Evolutionary conservation across 2,329 filamentous ascomycete species (phyloP).

Genomic region (Pseudodiploospora longispora): DNA sequence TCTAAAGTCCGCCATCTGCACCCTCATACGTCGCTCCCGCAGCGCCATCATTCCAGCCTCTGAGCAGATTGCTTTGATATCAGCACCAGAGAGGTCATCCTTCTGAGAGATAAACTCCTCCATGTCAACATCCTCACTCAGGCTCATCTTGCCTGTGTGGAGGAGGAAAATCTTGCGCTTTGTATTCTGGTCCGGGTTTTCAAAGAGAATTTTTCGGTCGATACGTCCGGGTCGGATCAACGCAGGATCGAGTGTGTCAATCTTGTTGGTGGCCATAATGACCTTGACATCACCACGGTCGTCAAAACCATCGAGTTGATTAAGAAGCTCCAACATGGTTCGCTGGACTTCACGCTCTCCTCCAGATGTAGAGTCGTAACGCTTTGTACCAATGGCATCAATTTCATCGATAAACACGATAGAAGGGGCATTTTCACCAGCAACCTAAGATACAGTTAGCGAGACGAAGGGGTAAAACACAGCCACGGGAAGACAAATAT

Average conservation of each 20-base stretch:
- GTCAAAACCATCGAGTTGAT: conserved; percentile 97
- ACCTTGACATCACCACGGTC: conserved; percentile 99
- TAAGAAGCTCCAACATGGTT: conserved; percentile 96
- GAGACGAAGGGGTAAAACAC: neutral
- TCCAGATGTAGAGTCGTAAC: conserved; percentile 94
- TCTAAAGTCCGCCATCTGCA: conserved; percentile 98
- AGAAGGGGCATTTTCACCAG: conserved; percentile 89
- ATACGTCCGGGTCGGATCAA: conserved; percentile 96
- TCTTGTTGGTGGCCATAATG: conserved; percentile 99
- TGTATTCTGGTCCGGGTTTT: conserved; percentile 71
- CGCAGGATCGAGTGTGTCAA: conserved; percentile 91
- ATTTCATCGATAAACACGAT: conserved; percentile 99
- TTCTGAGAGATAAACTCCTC: conserved; percentile 99
- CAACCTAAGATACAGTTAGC: conserved; percentile 48
- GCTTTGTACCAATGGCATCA: conserved; percentile 96
- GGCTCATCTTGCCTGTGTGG: conserved; percentile 97
- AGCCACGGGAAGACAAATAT: neutral
- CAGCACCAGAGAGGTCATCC: conserved; percentile 91
- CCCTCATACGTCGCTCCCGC: conserved; percentile 90
- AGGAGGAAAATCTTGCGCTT: conserved; percentile 96
- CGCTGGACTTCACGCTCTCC: conserved; percentile 96
- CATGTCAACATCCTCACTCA: conserved; percentile 92
- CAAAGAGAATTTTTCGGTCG: conserved; percentile 86
- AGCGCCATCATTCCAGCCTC: conserved; percentile 93
- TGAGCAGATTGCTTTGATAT: conserved; percentile 98